Evolutionary conservation across 768 basidiomycete species (phyloP), one percentile per base, ranked within the genome.

Genomic region (Nidularia pulvinata): DNA sequence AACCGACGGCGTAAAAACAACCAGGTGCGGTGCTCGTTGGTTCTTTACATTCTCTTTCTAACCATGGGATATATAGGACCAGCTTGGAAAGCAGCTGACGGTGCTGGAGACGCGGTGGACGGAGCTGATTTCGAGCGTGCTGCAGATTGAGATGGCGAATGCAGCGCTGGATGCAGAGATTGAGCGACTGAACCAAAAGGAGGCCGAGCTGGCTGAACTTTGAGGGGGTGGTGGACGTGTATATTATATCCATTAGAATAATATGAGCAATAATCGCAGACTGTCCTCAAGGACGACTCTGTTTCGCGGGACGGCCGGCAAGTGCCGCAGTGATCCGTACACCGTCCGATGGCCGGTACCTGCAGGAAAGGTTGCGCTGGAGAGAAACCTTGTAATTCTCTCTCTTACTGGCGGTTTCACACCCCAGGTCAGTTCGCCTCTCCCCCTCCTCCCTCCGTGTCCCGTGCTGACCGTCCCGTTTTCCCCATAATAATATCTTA

Each of bases 91-190:
- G 49, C 91, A 95, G 61, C 73, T 98, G 54, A 89, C 84, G 32
- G 74, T 83, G 7, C 73, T 97, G 55, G 95, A 98, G 70, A 89
- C 83, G 36, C 81, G 87, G 57, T 98, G 95, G 95, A 95, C 93
- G 19, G 92, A 95, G 70, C 77, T 98, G 46, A 87, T 98, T 52
- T 94, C 93, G 51, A 89, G 73, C 62, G 89, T 95, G 45, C 73
- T 98, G 54, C 95, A 98, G 71, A 89, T 97, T 58, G 95, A 97
- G 77, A 86, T 98, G 85, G 96, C 95, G 14, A 95, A 94, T 66
- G 80, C 87, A 42, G 93, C 93, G 30, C 69, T 97, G 67, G 93
- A 95, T 60, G 85, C 77, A 5, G 93, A 97, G 63, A 78, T 97
- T 47, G 82, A 79, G 46, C 71, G 78, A 37, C 69, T 92, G 50